Conservation (phyloP, 768 basidiomycete genomes). For the Phylloporus sp. region DNA sequence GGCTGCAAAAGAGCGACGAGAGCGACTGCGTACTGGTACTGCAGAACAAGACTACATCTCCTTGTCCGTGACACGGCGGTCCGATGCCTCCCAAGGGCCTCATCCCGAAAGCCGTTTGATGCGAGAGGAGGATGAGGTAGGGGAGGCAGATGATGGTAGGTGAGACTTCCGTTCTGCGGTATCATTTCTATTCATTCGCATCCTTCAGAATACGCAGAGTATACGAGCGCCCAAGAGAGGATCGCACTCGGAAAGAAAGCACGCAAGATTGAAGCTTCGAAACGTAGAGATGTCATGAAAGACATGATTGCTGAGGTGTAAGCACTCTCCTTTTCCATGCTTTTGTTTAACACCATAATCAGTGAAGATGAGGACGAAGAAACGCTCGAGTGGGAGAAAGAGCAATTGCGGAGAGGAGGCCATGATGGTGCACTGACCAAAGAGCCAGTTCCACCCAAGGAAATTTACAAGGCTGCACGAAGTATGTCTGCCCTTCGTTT, state of each 20-base stretch:
- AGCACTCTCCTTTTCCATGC: slow-evolving; percentile 24
- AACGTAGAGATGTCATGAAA: slow-evolving; percentile 65
- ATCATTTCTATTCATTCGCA: slow-evolving; percentile 8
- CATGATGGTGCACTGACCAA: slow-evolving; percentile 39
- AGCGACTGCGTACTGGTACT: slow-evolving; percentile 53
- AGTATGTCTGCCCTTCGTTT: slow-evolving; percentile 44
- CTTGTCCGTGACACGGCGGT: slow-evolving; percentile 57
- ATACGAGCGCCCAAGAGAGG: slow-evolving; percentile 81
- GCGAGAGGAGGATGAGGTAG: slow-evolving; percentile 84
- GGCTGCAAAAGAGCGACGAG: slow-evolving; percentile 72
- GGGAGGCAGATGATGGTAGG: slow-evolving; percentile 85
- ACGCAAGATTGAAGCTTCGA: slow-evolving; percentile 62
- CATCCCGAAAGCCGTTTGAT: slow-evolving; percentile 81
- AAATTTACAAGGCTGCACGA: slow-evolving; percentile 64
- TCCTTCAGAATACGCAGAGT: slow-evolving; percentile 73
- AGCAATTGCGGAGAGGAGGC: slow-evolving; percentile 76
- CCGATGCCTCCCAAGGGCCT: slow-evolving; percentile 59
- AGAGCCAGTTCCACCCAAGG: slow-evolving; percentile 41
- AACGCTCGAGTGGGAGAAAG: slow-evolving; percentile 79
- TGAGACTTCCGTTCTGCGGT: not conserved
- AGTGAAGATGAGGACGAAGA: slow-evolving; percentile 86
- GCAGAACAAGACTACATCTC: slow-evolving; percentile 74
- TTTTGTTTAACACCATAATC: slow-evolving; percentile 4
- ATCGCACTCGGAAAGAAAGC: slow-evolving; percentile 85
- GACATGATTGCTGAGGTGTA: slow-evolving; percentile 83